Conservation (phyloP, 1,284 basidiomycete species). For the Wallemia ichthyophaga region DNA sequence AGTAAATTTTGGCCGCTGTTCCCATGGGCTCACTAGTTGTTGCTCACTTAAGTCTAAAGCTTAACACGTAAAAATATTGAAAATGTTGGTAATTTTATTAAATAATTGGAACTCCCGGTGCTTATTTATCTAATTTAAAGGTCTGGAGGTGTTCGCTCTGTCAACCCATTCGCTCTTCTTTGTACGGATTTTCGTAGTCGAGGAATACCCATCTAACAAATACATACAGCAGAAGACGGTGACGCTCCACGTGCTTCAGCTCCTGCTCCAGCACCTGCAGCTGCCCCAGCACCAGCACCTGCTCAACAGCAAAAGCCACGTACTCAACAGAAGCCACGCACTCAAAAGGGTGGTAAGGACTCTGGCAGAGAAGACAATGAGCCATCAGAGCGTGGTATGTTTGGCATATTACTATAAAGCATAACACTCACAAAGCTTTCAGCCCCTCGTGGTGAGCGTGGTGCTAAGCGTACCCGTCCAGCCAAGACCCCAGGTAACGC, state of each 20-base stretch:
- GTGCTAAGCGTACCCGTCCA: slow-evolving; percentile 3
- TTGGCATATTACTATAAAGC: no score
- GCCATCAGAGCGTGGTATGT: not conserved
- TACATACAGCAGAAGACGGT: not conserved
- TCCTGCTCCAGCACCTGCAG: not conserved
- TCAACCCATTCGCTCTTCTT: slow-evolving; percentile 1
- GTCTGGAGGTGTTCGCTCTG: slow-evolving; percentile 1
- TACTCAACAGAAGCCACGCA: not conserved
- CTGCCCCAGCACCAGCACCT: not conserved
- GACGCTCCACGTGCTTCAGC: not conserved
- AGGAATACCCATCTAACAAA: not conserved
- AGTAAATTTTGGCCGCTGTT: not conserved
- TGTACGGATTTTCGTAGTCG: not conserved
- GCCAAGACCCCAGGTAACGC: slow-evolving; percentile 20
- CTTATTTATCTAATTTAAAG: not conserved
- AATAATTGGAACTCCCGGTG: not conserved
- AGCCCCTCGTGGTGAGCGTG: slow-evolving; percentile 1
- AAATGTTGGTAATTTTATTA: not conserved
- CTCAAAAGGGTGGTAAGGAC: not conserved
- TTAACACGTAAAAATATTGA: not conserved
- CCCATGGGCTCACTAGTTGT: not conserved
- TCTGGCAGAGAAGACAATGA: not conserved
- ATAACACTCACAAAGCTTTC: no score
- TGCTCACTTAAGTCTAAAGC: not conserved
- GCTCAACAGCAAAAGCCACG: not conserved